A percentile compares a stretch with the other conserved stretches of the same genome.
Conservation (phyloP, 2,329 filamentous ascomycete species). For the Apiospora aurea region DNA sequence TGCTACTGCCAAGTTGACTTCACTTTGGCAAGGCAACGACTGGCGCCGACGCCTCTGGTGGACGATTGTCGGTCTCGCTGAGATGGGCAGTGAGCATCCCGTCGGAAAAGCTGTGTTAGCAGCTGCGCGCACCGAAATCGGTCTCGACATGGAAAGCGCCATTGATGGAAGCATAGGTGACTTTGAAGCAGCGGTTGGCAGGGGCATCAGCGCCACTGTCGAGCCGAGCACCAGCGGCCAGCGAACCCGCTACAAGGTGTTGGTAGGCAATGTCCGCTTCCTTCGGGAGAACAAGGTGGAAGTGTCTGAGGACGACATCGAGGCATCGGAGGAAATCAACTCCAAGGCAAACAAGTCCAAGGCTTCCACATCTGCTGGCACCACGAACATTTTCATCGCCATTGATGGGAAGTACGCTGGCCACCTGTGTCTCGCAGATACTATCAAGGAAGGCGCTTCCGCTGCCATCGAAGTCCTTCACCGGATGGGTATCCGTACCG, state of each 20-base stretch:
- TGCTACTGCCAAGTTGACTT: constrained; percentile 70
- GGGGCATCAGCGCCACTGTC: constrained; percentile 82
- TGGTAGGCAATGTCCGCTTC: constrained; percentile 83
- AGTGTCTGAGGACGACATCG: constrained; percentile 69
- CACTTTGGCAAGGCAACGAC: constrained; percentile 73
- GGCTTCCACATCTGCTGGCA: constrained; percentile 64
- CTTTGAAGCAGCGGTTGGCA: constrained; percentile 83
- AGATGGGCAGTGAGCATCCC: constrained; percentile 95
- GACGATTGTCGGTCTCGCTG: constrained; percentile 93
- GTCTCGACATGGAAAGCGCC: constrained; percentile 72
- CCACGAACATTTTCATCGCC: constrained; percentile 90
- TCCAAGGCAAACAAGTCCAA: constrained; percentile 49
- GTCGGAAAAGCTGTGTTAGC: constrained; percentile 87
- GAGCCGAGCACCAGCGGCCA: constrained; percentile 76
- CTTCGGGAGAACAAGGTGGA: constrained; percentile 74
- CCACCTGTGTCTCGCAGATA: constrained; percentile 84
- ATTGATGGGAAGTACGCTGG: constrained; percentile 85
- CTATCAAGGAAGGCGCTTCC: constrained; percentile 85
- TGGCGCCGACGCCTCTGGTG: constrained; percentile 84
- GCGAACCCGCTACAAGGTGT: constrained; percentile 75
- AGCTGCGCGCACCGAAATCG: constrained; percentile 78
- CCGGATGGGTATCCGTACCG: constrained; percentile 84
- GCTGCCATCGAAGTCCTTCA: constrained; percentile 83
- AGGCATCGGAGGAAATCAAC: constrained; percentile 68
- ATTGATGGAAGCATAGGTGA: constrained; percentile 86